These are phyloP conservation scores for Davidsoniella neocaledoniae DNA, from an alignment of 2,329 filamentous ascomycete species.

Conservation along the genomic window DNA sequence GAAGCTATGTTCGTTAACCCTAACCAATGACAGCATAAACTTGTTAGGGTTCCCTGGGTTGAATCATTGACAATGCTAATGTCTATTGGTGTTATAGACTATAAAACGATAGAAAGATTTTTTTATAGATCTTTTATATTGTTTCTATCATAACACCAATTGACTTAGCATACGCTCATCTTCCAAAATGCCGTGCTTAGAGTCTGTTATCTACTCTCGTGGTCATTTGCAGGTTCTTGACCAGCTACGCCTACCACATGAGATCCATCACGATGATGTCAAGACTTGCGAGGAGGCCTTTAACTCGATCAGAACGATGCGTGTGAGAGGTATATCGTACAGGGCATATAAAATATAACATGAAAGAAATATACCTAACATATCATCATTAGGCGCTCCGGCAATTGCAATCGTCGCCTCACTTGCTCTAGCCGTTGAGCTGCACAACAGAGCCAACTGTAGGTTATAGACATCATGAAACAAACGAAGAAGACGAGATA, in stretches of 20 bases:
- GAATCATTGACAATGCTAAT: no score
- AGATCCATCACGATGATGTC: constrained; percentile 61
- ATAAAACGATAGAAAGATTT: no score
- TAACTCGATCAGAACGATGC: constrained; percentile 68
- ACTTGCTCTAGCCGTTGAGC: constrained; percentile 71
- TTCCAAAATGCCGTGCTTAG: constrained; percentile 37
- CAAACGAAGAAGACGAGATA: background rate
- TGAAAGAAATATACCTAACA: background rate
- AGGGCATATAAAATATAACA: background rate
- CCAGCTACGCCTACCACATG: constrained; percentile 67
- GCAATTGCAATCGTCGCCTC: constrained; percentile 97
- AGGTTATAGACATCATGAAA: constrained; percentile 14
- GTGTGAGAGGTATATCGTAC: constrained; percentile 35
- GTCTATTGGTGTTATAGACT: no score
- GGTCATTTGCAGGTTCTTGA: constrained; percentile 64
- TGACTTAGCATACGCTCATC: no score
- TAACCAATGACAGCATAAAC: no score
- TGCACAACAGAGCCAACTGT: constrained; percentile 39
- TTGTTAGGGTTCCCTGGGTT: no score
- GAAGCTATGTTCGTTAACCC: no score
- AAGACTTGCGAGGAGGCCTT: constrained; percentile 58
- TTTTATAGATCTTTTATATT: no score
- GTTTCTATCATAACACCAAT: background rate
- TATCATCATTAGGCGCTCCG: constrained; percentile 39
- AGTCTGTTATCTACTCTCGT: constrained; percentile 61